Percentiles rank a stretch among this genome's conserved stretches.
phyloP scores from a whole-genome alignment of 805 yeast species.

The Ogataea trehaloabstinens region DNA sequence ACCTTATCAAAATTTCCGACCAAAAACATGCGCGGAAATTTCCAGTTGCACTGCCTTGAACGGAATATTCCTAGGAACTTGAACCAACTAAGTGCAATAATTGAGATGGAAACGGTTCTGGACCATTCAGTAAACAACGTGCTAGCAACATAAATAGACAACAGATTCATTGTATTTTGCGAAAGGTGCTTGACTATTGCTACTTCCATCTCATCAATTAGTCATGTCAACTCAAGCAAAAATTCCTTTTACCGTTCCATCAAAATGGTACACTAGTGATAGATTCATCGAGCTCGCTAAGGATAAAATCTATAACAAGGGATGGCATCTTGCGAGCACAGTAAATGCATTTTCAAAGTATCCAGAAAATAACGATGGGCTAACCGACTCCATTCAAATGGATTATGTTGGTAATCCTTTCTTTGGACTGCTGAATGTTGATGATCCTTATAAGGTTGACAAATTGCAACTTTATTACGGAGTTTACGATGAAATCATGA shows the following conservation, averaged over 20 bases:
- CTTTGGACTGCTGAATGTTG: slow-evolving; percentile 26
- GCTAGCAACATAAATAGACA: too few species aligned
- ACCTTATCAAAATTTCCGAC: background rate
- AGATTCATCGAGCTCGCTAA: slow-evolving; percentile 19
- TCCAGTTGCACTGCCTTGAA: background rate
- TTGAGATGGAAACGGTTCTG: background rate
- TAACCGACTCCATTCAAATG: slow-evolving; percentile 23
- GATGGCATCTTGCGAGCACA: slow-evolving; percentile 28
- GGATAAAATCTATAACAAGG: slow-evolving; percentile 24
- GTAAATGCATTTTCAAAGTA: slow-evolving; percentile 19
- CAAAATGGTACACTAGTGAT: slow-evolving; percentile 29
- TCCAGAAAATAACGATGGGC: slow-evolving; percentile 16
- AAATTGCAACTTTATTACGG: slow-evolving; percentile 26
- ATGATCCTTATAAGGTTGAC: slow-evolving; percentile 17
- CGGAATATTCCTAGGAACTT: background rate
- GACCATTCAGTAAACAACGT: too few species aligned
- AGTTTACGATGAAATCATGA: slow-evolving; percentile 18
- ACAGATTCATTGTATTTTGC: too few species aligned
- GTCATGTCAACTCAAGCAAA: too few species aligned
- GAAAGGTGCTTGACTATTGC: too few species aligned
- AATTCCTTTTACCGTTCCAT: slow-evolving; percentile 21
- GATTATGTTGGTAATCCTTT: slow-evolving; percentile 26
- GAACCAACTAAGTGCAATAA: background rate
- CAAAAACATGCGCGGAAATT: background rate
- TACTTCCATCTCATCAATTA: too few species aligned